Evolutionary conservation across 2,329 filamentous ascomycete genomes (phyloP), one percentile per base, ranked within the genome.

Genomic region (Cadophora sp.): DNA sequence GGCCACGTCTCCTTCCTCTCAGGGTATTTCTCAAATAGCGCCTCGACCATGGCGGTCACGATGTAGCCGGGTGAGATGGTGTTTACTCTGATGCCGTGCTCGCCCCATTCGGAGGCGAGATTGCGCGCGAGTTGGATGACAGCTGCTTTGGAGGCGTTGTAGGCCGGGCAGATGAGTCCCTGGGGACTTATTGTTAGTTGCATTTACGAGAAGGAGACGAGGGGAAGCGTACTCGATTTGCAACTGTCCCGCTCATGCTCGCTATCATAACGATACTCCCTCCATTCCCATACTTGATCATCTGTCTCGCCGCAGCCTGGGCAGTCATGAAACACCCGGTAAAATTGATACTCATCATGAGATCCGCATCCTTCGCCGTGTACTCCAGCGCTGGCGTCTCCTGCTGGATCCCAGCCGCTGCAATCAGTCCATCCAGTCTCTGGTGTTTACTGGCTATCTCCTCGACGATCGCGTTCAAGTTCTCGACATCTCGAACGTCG

Each of bases 311-410:
- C n/a, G 93, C 92, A 24, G 93, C 93, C 83, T 95, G 92, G 29
- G 93, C 93, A 71, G 93, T 97, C 86, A 94, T 88, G 81, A 93
- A 92, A 31, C 86, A 89, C 14, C 94, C 94, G n/a, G 89, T 96
- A 74, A 97, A 85, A 80, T 97, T 97, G 76, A 95, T 90, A 75
- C 91, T 87, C 79, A 97, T 85, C 83, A 97, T 92, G 79, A 89
- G 87, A 78, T 94, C 89, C 77, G 89, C 88, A 77, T 93, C 91
- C 76, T 90, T 85, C 26, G 91, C 88, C 27, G 87, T 86, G 77
- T 97, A 97, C 60, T 97, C 93, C 65, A 97, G 83, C 1, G 94
- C 93, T 0, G 92, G 81, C 0, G 89, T 93, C 81, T 97, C 93
- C 79, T 97, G 91, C 80, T 97, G 92, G 74, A 93, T 92, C 6